phyloP scores from a whole-genome alignment of 2,329 filamentous ascomycete species.

The Fusarium zealandicum region DNA sequence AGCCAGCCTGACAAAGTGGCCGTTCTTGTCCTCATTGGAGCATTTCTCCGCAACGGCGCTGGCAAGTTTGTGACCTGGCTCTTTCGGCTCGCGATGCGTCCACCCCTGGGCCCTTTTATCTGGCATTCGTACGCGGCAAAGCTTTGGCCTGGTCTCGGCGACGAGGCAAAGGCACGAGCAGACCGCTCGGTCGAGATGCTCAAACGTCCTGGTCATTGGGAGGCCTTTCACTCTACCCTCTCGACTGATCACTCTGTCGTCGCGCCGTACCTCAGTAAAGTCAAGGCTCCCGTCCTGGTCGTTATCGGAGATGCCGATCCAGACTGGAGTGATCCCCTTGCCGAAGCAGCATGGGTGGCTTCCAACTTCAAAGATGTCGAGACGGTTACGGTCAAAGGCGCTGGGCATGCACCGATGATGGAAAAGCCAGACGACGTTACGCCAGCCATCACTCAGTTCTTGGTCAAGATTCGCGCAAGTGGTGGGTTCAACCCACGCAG shows the following conservation, averaged over 20 bases:
- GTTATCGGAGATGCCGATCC: slow-evolving; percentile 28
- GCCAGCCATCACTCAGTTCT: slow-evolving; percentile 7
- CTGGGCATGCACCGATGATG: slow-evolving; percentile 20
- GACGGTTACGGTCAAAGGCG: slow-evolving; percentile 12
- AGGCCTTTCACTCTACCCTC: slow-evolving; percentile 24
- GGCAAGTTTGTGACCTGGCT: slow-evolving; percentile 2
- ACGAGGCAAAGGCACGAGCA: slow-evolving; percentile 15
- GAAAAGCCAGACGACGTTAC: slow-evolving; percentile 19
- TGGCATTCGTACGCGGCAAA: slow-evolving; percentile 20
- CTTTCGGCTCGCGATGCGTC: background rate
- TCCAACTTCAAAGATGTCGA: slow-evolving; percentile 14
- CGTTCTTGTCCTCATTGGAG: slow-evolving; percentile 13
- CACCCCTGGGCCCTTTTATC: slow-evolving; percentile 4
- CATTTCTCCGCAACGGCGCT: slow-evolving; percentile 15
- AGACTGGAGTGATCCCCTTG: slow-evolving; percentile 24
- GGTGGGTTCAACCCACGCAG: background rate
- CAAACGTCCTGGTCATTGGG: slow-evolving; percentile 19
- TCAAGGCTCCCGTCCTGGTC: slow-evolving; percentile 23
- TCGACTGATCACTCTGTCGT: slow-evolving; percentile 20
- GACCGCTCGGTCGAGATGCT: slow-evolving; percentile 11
- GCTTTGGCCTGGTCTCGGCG: slow-evolving; percentile 25
- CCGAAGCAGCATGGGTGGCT: slow-evolving; percentile 18
- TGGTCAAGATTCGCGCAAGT: background rate
- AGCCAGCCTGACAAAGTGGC: slow-evolving; percentile 17
- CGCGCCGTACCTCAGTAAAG: slow-evolving; percentile 12